Evolutionary conservation across 2,329 filamentous ascomycete species (phyloP), one percentile per base, ranked within the genome.

Genomic region (Ophiostoma sp.): DNA sequence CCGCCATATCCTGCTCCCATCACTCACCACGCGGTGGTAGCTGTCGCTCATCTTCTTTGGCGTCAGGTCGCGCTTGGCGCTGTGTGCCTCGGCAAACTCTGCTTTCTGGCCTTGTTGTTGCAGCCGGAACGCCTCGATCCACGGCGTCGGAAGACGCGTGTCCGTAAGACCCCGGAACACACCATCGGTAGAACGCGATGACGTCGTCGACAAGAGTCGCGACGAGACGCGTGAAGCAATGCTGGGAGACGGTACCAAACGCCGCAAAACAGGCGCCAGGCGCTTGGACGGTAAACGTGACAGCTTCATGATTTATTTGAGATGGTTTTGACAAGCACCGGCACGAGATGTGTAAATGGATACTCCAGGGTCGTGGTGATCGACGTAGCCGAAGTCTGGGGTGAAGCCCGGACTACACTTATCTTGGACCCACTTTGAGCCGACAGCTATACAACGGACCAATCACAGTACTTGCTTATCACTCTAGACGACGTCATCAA

Each of bases 21-120:
- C 33, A 69, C 72, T 33, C 74, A 91, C 86, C 65, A 90, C 86
- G 70, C 85, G 85, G 76, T 90, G 87, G 76, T 89, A 90, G 78
- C 87, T 90, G 76, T 92, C 89, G 33, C 83, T 84, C 89, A 92
- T 92, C 77, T 83, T 87, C 78, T 88, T 90, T 0, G 89, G 89
- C 13, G 81, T 82, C 73, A 91, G 76, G 75, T 89, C 84, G 64
- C 85, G 84, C 75, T 87, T 81, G 11, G 79, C 72, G 1, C 74
- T 71, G 13, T 69, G 71, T 1, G 71, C 65, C 39, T 78, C 76
- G 20, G 75, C 73, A 2, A 74, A 68, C 10, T 72, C 74, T 4
- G 75, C 69, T n/a, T 71, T 72, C 67, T 78, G 75, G 10, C 77
- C 78, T 73, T 84, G 79, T 66, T 82, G 83, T 76, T 86, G 85